phyloP scores from a whole-genome alignment of 116 monocot species.

The Zostera marina region DNA sequence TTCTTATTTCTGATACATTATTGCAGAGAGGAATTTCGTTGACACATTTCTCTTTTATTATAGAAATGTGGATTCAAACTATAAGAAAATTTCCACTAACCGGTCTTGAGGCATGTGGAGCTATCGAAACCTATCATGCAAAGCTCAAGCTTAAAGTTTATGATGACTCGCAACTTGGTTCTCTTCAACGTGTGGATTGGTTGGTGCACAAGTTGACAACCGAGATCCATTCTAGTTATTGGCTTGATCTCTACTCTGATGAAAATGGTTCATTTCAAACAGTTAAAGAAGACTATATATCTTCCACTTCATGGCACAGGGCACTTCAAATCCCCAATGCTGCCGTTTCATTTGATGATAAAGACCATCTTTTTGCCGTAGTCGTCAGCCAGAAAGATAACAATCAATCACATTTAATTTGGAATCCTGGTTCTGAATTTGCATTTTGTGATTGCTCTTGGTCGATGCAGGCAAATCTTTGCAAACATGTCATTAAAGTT shows the following conservation, averaged over 20 bases:
- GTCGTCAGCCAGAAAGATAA: slow-evolving; percentile 53
- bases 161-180: slow-evolving; percentile 55
- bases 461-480: slow-evolving; percentile 83
- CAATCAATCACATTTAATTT: slow-evolving; percentile 22
- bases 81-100: slow-evolving; percentile 60
- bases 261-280: slow-evolving; percentile 70
- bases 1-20: no score
- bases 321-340: slow-evolving; percentile 65
- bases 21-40: slow-evolving; percentile 1
- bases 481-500: slow-evolving; percentile 89
- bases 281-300: slow-evolving; percentile 67
- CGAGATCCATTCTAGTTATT: slow-evolving; percentile 79
- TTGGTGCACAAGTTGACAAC: slow-evolving; percentile 91
- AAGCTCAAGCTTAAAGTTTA: slow-evolving; percentile 68
- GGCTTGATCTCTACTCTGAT: slow-evolving; percentile 79
- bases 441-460: slow-evolving; percentile 76
- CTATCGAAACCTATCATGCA: slow-evolving; percentile 67
- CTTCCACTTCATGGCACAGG: slow-evolving; percentile 78
- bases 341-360: slow-evolving; percentile 38
- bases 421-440: slow-evolving; percentile 89
- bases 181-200: slow-evolving; percentile 87
- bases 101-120: slow-evolving; percentile 69
- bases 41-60: slow-evolving; percentile 10
- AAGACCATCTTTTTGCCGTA: slow-evolving; percentile 34
- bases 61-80: slow-evolving; percentile 87